Evolutionary conservation across 192 early-diverging fungal genomes (phyloP), one percentile per base, ranked within the genome.

Genomic region (Backusella mclennaniae): DNA sequence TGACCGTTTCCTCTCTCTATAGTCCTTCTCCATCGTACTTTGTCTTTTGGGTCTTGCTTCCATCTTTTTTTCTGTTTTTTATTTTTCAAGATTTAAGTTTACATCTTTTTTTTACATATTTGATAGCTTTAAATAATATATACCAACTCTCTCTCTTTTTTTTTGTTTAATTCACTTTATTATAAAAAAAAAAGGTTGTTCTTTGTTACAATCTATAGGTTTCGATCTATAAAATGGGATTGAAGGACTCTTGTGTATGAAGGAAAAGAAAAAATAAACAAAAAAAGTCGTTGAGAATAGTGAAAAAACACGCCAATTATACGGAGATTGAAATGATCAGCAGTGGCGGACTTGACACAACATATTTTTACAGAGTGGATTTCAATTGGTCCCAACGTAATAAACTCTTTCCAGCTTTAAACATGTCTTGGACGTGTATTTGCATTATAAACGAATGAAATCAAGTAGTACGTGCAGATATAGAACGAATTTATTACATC

Each of bases 21-120:
- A 76, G 31, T 75, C 73, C 26, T 75, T 69, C 6, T 79, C 78
- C 2, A 63, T 63, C 8, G 73, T 53, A 44, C 56, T 66, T n/a
- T 75, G 73, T 71, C 78, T 39, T 44, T 75, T 79, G 26, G 78
- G 73, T 59, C 78, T 75, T 67, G 36, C 49, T 49, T 79, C 77
- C 74, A 75, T 75, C 63, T n/a, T 29, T 63, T 23, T 63, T 59
- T 23, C 21, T 59, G n/a, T 59, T 26, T 59, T 56, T 59, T 59
- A 17, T 44, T 44, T 0, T 44, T 44, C 42, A 15, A 49, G 5
- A 49, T 49, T 49, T 49, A 49, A 21, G 46, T 49, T 49, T 33
- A 33, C 15, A 35, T 69, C n/a, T 39, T 69, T 38, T 15, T 38
- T 39, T 39, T 39, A 39, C 38, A 21, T 69, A n/a, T 69, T 39